Base-by-base conservation (phyloP, 2,329 filamentous ascomycete species). In the Pseudocercospora crystallina region DNA sequence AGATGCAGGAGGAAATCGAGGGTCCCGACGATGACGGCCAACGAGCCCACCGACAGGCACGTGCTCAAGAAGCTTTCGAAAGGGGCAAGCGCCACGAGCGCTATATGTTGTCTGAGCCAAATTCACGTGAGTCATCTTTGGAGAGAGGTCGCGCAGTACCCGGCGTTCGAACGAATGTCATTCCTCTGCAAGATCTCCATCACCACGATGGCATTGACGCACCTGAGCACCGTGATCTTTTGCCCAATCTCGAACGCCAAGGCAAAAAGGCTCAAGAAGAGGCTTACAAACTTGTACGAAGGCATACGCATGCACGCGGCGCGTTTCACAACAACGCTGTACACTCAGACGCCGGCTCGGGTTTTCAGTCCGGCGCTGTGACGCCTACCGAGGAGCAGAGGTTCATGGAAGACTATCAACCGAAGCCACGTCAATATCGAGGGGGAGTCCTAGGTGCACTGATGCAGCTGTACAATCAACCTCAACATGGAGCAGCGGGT, bases 381-480 rank as follows among this genome's bases (percentile, higher is more conserved):
- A 80, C 78, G 2, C 78, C 76, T 2, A 69, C 68, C 1, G 68
- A 72, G 36, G 73, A 77, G 39, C 64, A 70, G 34, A 75, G 81
- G 37, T 77, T 79, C 41, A 53, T 57, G 43, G 79, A 81, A 37
- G 78, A 81, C 49, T 89, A 88, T 63, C 80, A 88, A 13, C 82
- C 85, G 38, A 76, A 78, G 36, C 87, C 87, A 4, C 71, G 76
- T 15, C 80, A 85, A 56, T 91, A 89, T 66, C 82, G 84, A 43
- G 85, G 84, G 29, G 87, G 89, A 29, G 81, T 92, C 40, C 73
- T 95, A 1, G 84, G 85, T 2, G 85, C 84, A 0, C 73, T 95
- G 0, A 73, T 94, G 43, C 88, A 85, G 67, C 76, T 90, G 8
- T 85, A 89, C 62, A 78, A 82, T 51, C 74, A 65, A 11, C 46